Conservation (phyloP, 768 basidiomycete genomes). For the Boletellus ananas region DNA sequence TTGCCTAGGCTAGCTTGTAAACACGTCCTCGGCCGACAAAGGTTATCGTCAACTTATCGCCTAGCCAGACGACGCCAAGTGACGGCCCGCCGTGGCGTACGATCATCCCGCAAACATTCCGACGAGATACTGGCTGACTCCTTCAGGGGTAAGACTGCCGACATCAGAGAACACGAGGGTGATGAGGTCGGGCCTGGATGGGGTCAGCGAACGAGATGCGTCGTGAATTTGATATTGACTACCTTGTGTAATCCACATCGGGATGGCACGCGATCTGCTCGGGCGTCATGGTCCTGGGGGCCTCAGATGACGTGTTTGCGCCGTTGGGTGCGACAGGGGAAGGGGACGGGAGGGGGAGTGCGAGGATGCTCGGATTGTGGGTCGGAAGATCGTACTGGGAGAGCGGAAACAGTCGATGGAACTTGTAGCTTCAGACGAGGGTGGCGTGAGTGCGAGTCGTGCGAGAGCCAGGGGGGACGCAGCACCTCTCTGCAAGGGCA, state of each 20-base stretch:
- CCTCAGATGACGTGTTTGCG: slow-evolving; percentile 3
- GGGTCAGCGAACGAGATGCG: slow-evolving; percentile 22
- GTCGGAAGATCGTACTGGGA: slow-evolving; percentile 88
- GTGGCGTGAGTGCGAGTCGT: slow-evolving; percentile 19
- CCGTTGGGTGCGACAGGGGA: slow-evolving; percentile 6
- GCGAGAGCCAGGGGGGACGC: slow-evolving; percentile 20
- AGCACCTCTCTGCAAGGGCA: slow-evolving; percentile 87
- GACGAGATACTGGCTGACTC: slow-evolving; percentile 92
- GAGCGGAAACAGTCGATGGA: slow-evolving; percentile 91
- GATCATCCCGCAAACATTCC: slow-evolving; percentile 83
- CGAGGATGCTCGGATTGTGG: slow-evolving; percentile 69
- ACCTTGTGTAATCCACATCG: slow-evolving; percentile 93
- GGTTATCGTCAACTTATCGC: slow-evolving; percentile 39
- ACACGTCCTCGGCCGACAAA: slow-evolving; percentile 21
- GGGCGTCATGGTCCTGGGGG: slow-evolving; percentile 53
- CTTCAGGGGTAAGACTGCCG: slow-evolving; percentile 88
- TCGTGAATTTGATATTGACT: slow-evolving; percentile 17
- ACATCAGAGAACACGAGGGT: slow-evolving; percentile 93
- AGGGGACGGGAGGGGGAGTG: slow-evolving; percentile 49
- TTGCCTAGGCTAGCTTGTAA: slow-evolving; percentile 10
- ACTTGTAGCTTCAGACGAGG: slow-evolving; percentile 75
- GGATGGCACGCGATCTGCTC: slow-evolving; percentile 83
- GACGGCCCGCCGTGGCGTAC: not conserved
- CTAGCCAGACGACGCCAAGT: slow-evolving; percentile 8
- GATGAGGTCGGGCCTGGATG: slow-evolving; percentile 80